These are phyloP conservation scores for Otatea glauca DNA, from an alignment of 176 grass and related monocot species.

Conservation along the genomic window DNA sequence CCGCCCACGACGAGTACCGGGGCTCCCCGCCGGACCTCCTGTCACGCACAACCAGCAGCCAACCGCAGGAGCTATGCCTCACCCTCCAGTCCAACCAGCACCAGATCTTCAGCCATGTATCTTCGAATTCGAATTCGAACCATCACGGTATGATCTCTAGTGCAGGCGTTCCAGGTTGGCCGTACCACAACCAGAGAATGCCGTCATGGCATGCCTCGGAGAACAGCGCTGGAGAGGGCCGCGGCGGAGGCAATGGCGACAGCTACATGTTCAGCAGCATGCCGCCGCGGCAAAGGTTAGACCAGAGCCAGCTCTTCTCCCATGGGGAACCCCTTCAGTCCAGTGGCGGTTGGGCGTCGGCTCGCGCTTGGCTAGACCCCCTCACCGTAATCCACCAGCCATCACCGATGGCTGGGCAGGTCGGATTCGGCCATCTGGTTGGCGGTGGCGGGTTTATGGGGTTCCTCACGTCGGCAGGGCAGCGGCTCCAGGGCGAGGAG, in stretches of 20 bases:
- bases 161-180: slow-evolving; percentile 56
- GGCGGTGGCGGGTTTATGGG: slow-evolving; percentile 64
- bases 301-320: slow-evolving; percentile 77
- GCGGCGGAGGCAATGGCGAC: slow-evolving; percentile 46
- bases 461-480: slow-evolving; percentile 67
- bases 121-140: too few relatives aligned
- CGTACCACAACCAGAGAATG: slow-evolving; percentile 62
- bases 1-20: slow-evolving; percentile 64
- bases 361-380: slow-evolving; percentile 78
- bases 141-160: slow-evolving; percentile 63
- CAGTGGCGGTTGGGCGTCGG: slow-evolving; percentile 66
- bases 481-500: slow-evolving; percentile 75
- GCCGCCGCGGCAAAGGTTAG: slow-evolving; percentile 59
- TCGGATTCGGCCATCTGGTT: slow-evolving; percentile 66
- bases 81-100: slow-evolving; percentile 93
- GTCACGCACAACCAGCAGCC: slow-evolving; percentile 60
- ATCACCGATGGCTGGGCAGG: slow-evolving; percentile 54
- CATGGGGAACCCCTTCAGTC: slow-evolving; percentile 99
- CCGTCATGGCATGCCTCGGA: slow-evolving; percentile 63
- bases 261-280: slow-evolving; percentile 56
- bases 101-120: slow-evolving; percentile 65
- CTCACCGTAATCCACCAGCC: slow-evolving; percentile 60
- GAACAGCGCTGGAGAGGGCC: slow-evolving; percentile 46
- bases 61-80: slow-evolving; percentile 83
- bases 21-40: slow-evolving; percentile 71